Base-by-base conservation (phyloP, 495 filamentous ascomycete species). In the Podospora tetraspora region DNA sequence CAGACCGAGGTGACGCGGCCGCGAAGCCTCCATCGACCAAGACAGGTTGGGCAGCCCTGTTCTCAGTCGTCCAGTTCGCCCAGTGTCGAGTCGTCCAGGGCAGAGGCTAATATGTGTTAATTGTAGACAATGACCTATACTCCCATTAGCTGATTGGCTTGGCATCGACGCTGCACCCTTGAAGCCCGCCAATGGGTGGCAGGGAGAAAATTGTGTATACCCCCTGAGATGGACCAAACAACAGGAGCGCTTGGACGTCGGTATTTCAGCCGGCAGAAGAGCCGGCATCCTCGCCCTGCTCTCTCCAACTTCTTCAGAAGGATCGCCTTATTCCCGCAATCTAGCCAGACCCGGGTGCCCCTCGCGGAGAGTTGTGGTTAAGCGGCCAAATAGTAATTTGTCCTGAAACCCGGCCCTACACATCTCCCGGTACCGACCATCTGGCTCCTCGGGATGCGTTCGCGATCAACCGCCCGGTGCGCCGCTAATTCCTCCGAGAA, bases 1-100 rank as follows among this genome's bases (percentile, higher is more conserved):
- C 16, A 62, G 29, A 62, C 13, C 25, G 16, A 62, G 61, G 22
- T 62, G 61, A 62, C 61, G 61, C 27, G 61, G 25, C 61, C 24
- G 8, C 32, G 29, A 62, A 62, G 61, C 61, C 61, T 52, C 43
- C 43, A 52, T n/a, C 12, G 43, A 52, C 43, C 43, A 2, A 19
- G 43, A 8, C 43, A 52, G 43, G 43, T n/a, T 52, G 43, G 37
- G 43, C 19, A n/a, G 43, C 43, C 43, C 43, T 52, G 19, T n/a
- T 52, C 43, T 8, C 19, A 52, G 43, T n/a, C 43, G 32, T 34
- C 13, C 43, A n/a, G 43, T 52, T 52, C 6, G 43, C 19, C 16
- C 43, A 2, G 19, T n/a, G 43, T 52, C 43, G 5, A 52, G 6
- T 52, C 43, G 43, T 52, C 43, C 16, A 8, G 32, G 43, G 2